Evolutionary conservation across 1,284 basidiomycete species (phyloP).

Genomic region (Cutaneotrichosporon daszewskae): DNA sequence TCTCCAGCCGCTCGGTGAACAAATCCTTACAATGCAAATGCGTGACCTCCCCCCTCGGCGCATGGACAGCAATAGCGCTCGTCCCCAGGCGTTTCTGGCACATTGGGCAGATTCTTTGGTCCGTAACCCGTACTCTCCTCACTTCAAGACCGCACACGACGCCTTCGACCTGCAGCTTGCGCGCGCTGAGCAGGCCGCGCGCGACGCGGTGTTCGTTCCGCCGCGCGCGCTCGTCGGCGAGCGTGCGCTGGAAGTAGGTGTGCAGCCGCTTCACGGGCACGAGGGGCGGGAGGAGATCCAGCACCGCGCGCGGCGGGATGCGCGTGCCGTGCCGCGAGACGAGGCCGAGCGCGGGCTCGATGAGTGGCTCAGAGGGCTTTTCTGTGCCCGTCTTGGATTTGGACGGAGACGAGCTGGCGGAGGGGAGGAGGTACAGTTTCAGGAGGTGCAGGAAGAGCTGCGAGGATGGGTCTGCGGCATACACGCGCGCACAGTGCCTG

Average conservation of each 20-base stretch:
- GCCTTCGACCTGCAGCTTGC: constrained; percentile 64
- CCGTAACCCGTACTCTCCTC: constrained; percentile 80
- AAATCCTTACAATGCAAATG: constrained; percentile 87
- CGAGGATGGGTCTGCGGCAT: constrained; percentile 56
- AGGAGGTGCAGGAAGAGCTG: constrained; percentile 78
- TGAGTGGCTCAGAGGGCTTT: constrained; percentile 44
- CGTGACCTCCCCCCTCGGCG: constrained; percentile 83
- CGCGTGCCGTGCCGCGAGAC: constrained; percentile 76
- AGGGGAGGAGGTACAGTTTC: constrained; percentile 68
- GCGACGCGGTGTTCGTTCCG: constrained; percentile 16
- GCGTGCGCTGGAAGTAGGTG: constrained; percentile 70
- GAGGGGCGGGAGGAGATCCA: constrained; percentile 80
- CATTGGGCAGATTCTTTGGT: constrained; percentile 89
- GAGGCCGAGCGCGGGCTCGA: constrained; percentile 73
- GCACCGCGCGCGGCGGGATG: constrained; percentile 70
- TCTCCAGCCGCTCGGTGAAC: constrained; percentile 53
- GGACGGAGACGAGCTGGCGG: not conserved
- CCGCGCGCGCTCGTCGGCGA: constrained; percentile 48
- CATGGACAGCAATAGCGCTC: constrained; percentile 90
- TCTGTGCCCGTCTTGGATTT: no score
- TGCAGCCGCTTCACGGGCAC: constrained; percentile 63
- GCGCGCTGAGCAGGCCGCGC: constrained; percentile 10
- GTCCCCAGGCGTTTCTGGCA: constrained; percentile 92
- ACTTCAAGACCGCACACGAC: constrained; percentile 68
- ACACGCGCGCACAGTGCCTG: constrained; percentile 80